A percentile compares a stretch with the other conserved stretches of the same genome.
These are phyloP conservation scores for Vitis cinerea DNA, from an alignment of 164 flowering plant species.

Conservation along the genomic window DNA sequence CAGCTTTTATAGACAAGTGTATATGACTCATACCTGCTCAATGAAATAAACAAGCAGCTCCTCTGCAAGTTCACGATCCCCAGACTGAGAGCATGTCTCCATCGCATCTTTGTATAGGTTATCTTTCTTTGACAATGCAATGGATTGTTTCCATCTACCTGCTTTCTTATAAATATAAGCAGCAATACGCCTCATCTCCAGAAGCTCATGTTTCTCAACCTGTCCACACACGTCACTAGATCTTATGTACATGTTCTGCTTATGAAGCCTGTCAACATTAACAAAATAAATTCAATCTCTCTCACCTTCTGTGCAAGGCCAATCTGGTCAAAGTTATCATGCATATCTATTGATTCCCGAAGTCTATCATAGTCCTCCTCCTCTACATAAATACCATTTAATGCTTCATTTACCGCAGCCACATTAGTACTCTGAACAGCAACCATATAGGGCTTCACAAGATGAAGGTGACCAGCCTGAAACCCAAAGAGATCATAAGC, in stretches of 20 bases:
- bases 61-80: conserved; percentile 93
- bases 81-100: conserved; percentile 98
- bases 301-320: conserved; percentile 98
- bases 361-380: conserved; percentile 95
- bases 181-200: conserved; percentile 99
- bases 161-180: conserved; percentile 98
- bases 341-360: conserved; percentile 92
- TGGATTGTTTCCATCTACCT: conserved; percentile 97
- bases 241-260: not conserved
- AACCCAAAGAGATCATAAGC: conserved; percentile 8
- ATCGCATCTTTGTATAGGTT: conserved; percentile 93
- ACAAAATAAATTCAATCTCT: not conserved
- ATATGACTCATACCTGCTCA: conserved; percentile 61
- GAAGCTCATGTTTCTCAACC: conserved; percentile 99
- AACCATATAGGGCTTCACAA: conserved; percentile 98
- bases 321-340: conserved; percentile 94
- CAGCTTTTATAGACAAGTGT: too few relatives aligned
- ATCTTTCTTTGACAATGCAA: conserved; percentile 96
- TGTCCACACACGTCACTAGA: conserved; percentile 26
- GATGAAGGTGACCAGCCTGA: conserved; percentile 91
- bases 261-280: not conserved
- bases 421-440: conserved; percentile 98
- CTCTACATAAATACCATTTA: conserved; percentile 85
- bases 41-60: conserved; percentile 97
- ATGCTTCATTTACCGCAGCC: conserved; percentile 93